Evolutionary conservation across 495 filamentous ascomycete species (phyloP).

Genomic region (Xylaria grammica): DNA sequence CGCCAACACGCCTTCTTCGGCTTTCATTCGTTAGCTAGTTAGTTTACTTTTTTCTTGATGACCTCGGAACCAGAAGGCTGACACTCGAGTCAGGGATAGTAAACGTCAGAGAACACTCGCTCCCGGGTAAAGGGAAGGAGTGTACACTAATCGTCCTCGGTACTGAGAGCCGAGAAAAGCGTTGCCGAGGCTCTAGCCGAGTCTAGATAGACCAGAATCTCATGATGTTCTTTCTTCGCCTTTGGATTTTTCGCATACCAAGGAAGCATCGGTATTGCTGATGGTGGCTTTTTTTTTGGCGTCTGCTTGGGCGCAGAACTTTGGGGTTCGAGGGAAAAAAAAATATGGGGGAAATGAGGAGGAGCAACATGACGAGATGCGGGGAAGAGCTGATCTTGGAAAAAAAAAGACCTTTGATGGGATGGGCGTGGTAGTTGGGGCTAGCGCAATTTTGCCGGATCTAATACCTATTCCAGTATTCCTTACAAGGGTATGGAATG

Average conservation of each 20-base stretch:
- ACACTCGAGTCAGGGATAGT: not conserved
- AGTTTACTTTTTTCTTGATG: too few relatives aligned
- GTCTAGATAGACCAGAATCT: not conserved
- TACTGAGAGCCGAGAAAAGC: not conserved
- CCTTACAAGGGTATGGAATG: not conserved
- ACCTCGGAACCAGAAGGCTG: not conserved
- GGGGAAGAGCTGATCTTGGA: slow-evolving; percentile 8
- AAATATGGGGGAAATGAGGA: slow-evolving; percentile 18
- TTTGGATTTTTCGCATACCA: not conserved
- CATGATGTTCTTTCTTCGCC: not conserved
- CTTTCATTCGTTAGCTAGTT: too few relatives aligned
- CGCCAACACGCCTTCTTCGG: too few relatives aligned
- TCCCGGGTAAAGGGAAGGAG: slow-evolving; percentile 8
- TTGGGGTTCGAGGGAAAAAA: not conserved
- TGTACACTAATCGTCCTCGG: not conserved
- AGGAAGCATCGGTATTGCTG: too few relatives aligned
- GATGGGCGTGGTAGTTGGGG: too few relatives aligned
- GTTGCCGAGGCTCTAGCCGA: not conserved
- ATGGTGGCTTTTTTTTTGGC: not conserved
- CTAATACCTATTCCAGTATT: slow-evolving; percentile 10
- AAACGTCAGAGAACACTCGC: too few relatives aligned
- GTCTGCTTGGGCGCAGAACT: not conserved
- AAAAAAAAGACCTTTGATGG: not conserved
- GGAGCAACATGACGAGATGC: not conserved
- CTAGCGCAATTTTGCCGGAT: slow-evolving; percentile 10